A percentile compares a stretch with the other conserved stretches of the same genome.
Evolutionary conservation across 1,284 basidiomycete species (phyloP).

Genomic region (Malassezia furfur): DNA sequence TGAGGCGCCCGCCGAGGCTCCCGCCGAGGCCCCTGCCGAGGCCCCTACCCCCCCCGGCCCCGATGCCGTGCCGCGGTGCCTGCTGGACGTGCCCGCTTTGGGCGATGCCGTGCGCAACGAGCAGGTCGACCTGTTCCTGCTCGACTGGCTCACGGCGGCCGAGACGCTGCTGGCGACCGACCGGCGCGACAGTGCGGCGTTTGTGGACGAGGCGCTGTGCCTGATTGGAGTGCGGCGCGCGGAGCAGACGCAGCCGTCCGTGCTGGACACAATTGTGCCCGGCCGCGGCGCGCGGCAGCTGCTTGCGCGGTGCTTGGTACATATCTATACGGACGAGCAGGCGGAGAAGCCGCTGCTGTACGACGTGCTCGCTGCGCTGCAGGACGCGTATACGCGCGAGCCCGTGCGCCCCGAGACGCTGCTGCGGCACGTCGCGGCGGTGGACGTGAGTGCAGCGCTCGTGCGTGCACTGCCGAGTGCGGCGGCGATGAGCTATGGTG

Average conservation of each 20-base stretch:
- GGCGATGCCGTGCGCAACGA: conserved; percentile 55
- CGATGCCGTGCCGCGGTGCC: background rate
- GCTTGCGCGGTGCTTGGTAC: conserved; percentile 7
- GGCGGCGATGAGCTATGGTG: conserved; percentile 75
- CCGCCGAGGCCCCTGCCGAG: background rate
- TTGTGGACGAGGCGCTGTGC: conserved; percentile 2
- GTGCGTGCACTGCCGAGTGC: conserved; percentile 70
- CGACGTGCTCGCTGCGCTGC: conserved; percentile 1
- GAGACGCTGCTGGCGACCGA: conserved; percentile 56
- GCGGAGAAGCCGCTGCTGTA: conserved; percentile 19
- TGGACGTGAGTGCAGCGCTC: conserved; percentile 75
- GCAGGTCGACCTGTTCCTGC: conserved; percentile 67
- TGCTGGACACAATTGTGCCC: background rate
- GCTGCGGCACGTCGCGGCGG: conserved; percentile 57
- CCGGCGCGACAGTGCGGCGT: conserved; percentile 4
- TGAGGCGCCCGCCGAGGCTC: background rate
- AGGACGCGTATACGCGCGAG: background rate
- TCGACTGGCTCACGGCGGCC: conserved; percentile 66
- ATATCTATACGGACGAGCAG: conserved; percentile 10
- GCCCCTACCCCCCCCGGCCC: background rate
- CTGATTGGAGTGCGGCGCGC: conserved; percentile 6
- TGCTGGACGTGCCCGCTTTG: conserved; percentile 27
- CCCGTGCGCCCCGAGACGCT: background rate
- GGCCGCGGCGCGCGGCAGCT: conserved; percentile 11
- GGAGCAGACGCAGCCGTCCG: background rate